Evolutionary conservation across 331 rosid species (phyloP), one percentile per base, ranked within the genome.

Genomic region (Arachis monticola): DNA sequence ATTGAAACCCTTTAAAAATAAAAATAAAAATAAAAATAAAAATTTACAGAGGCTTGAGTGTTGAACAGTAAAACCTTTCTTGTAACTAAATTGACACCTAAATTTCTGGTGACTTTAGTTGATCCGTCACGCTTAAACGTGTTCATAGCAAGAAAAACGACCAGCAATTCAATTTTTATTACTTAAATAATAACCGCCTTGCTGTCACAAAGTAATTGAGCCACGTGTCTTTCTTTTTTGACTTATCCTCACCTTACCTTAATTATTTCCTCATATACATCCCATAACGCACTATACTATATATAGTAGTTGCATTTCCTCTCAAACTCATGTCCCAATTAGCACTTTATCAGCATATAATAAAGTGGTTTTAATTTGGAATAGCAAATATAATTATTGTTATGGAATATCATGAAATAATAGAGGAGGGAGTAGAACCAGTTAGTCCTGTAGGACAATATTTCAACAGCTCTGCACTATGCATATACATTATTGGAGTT

Each of bases 371-470:
- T 35, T 35, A 35, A 22, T 22, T 35, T 35, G 40, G 40, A 35
- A 35, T 0, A 35, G 4, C 0, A 35, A 35, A 0, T 35, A 2
- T 35, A 0, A 35, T 35, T 35, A 35, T 35, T 35, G 3, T 1
- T 30, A 81, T 81, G 85, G 85, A 81, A 14, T 3, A 40, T 44
- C 57, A 42, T 22, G 27, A 22, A 22, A 22, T 22, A 7, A 51
- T 58, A 2, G 79, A 65, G 50, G 76, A 66, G 44, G 60, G 12
- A 42, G 69, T 5, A 58, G 79, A 66, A 9, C 84, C 84, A 14
- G 87, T 83, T 51, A 83, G 87, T 56, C 87, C 87, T 45, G 12
- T 76, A 72, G 87, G 84, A 56, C 84, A 79, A 61, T 79, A 76
- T 51, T 76, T 83, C 14, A 79, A 76, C 53, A 83, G 84, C 51